phyloP scores from a whole-genome alignment of 768 basidiomycete genomes.

The Auriculariales sp. region DNA sequence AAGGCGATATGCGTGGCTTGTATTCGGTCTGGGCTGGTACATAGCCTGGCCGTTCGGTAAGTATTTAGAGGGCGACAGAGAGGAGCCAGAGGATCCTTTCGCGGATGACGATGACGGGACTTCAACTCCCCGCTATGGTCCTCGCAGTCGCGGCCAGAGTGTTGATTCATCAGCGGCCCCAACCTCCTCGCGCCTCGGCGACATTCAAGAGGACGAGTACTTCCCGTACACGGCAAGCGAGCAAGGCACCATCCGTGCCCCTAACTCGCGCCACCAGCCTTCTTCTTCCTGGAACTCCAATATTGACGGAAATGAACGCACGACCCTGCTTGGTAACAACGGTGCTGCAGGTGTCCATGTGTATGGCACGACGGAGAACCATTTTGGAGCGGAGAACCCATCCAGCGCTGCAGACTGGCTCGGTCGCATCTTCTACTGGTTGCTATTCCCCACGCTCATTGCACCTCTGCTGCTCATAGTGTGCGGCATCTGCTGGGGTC shows the following conservation, averaged over 20 bases:
- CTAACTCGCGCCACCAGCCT: slow-evolving; percentile 2
- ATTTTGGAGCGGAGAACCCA: slow-evolving; percentile 7
- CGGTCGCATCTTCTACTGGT: slow-evolving; percentile 73
- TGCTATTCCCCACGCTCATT: slow-evolving; percentile 57
- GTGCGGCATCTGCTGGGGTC: slow-evolving; percentile 86
- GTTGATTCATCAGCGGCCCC: neutral
- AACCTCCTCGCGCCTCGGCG: neutral
- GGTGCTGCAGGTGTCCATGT: slow-evolving; percentile 9
- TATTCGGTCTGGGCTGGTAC: slow-evolving; percentile 93
- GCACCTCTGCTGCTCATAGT: slow-evolving; percentile 81
- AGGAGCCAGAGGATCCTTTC: slow-evolving; percentile 14
- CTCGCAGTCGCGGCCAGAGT: slow-evolving; percentile 1
- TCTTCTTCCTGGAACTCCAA: slow-evolving; percentile 13
- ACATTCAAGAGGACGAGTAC: neutral
- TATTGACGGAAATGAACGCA: slow-evolving; percentile 6
- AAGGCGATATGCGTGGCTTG: slow-evolving; percentile 64
- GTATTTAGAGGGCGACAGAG: slow-evolving; percentile 78
- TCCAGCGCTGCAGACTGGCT: slow-evolving; percentile 29
- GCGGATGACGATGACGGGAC: slow-evolving; percentile 19
- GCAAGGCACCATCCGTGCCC: neutral
- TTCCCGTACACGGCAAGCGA: neutral
- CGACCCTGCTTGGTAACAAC: slow-evolving; percentile 9
- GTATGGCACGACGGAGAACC: slow-evolving; percentile 12
- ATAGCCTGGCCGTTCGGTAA: slow-evolving; percentile 97
- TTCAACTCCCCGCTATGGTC: slow-evolving; percentile 1